Evolutionary conservation across 2,329 filamentous ascomycete species (phyloP), one percentile per base, ranked within the genome.

Genomic region (Microcyclospora pomicola): DNA sequence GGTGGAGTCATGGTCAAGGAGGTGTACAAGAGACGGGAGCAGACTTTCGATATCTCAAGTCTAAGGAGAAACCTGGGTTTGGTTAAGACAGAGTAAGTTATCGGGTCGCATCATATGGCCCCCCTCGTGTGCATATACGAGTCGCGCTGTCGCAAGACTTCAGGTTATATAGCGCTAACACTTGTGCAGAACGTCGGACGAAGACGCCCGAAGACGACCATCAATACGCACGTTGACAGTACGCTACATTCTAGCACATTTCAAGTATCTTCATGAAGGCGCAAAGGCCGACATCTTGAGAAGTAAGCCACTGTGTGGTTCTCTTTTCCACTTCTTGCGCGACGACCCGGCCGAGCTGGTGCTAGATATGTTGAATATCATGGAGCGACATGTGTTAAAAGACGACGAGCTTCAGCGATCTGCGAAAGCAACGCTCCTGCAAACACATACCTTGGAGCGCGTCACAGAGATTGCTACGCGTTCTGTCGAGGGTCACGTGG

Each of bases 211-310:
- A 5, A 72, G 75, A 43, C 80, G 77, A 50, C 82, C 86, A 2
- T 87, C 86, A 6, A 72, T 94, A 13, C 73, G 91, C 37, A 84
- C 83, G 2, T 85, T 87, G 53, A 82, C 87, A 7, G 71, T 93
- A 38, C 75, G 80, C 31, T 87, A 94, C 57, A 66, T 95, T 27
- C 63, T 95, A 42, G 76, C 80, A 15, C 78, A 84, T 45, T 65
- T 98, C 44, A 83, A 77, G 52, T 82, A 84, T 49, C 72, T 95
- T 40, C 77, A 82, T 44, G 67, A 77, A 5, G 75, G 81, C 43
- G 78, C 80, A 11, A 93, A 92, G 60, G 77, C 71, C 42, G 87
- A 94, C 51, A 71, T 98, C 5, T 64, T 98, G 28, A 80, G 77
- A 28, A 83, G 92, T 53, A 72, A 74, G 45, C 66, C 80, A 44